phyloP scores from a whole-genome alignment of 208 protist genomes.

The Acanthamoeba lenticulata region DNA sequence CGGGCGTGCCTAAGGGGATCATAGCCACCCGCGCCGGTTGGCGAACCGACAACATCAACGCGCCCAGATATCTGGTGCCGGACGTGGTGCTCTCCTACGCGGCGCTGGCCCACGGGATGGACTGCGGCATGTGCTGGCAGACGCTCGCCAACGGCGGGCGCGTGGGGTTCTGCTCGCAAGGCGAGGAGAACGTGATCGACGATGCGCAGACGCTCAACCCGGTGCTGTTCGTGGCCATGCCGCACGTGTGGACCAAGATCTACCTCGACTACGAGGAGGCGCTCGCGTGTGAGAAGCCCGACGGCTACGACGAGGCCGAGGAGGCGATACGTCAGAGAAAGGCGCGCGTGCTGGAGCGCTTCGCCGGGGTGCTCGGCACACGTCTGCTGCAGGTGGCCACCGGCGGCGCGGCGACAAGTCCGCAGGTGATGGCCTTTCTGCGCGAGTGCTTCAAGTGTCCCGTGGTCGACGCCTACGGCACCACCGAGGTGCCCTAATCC shows the following conservation, averaged over 20 bases:
- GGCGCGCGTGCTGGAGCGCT: background rate
- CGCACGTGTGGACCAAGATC: conserved; percentile 60
- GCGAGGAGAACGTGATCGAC: conserved; percentile 44
- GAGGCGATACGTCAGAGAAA: no score
- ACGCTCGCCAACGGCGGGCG: background rate
- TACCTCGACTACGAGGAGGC: background rate
- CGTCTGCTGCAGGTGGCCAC: background rate
- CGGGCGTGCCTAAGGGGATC: conserved; percentile 68
- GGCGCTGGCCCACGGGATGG: conserved; percentile 61
- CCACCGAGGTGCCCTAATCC: conserved; percentile 59
- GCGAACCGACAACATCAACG: background rate
- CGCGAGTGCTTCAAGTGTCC: background rate
- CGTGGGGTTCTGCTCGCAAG: background rate
- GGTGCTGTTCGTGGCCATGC: conserved; percentile 37
- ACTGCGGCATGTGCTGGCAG: conserved; percentile 59
- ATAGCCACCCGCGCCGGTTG: background rate
- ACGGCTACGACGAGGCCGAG: background rate
- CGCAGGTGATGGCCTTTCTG: background rate
- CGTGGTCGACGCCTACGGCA: conserved; percentile 45
- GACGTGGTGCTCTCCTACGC: background rate
- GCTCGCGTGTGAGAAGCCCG: background rate
- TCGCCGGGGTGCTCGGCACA: background rate
- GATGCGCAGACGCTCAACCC: background rate
- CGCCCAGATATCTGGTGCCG: background rate
- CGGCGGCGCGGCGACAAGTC: conserved; percentile 35